These are phyloP conservation scores for Diospyros kaki DNA, from an alignment of 148 eudicot genomes.

Conservation along the genomic window DNA sequence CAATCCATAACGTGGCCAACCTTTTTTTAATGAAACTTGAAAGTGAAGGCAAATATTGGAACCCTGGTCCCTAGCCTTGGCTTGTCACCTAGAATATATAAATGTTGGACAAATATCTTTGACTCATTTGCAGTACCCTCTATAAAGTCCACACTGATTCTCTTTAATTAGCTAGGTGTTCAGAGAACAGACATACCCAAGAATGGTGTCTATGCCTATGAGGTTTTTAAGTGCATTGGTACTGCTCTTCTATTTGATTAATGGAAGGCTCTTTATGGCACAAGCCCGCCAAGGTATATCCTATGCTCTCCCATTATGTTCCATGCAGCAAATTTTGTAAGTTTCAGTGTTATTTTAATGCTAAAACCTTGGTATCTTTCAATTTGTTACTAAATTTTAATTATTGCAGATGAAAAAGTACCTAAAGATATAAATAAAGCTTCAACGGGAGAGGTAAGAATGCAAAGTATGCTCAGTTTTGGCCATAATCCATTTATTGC, in stretches of 20 bases:
- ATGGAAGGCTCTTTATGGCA: slow-evolving; percentile 2
- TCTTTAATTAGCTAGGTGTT: slow-evolving; percentile 2
- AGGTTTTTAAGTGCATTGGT: background rate
- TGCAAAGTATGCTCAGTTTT: background rate
- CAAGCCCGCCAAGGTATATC: slow-evolving; percentile 13
- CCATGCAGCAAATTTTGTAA: background rate
- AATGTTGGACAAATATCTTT: slow-evolving; percentile 18
- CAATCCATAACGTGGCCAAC: slow-evolving; percentile 7
- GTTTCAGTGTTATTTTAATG: too few relatives aligned
- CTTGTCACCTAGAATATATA: slow-evolving; percentile 12
- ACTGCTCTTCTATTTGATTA: background rate
- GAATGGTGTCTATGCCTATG: background rate
- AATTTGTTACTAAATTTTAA: too few relatives aligned
- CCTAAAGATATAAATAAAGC: background rate
- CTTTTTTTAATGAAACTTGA: background rate
- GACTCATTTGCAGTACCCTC: slow-evolving; percentile 7
- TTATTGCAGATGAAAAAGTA: slow-evolving; percentile 3
- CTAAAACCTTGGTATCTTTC: too few relatives aligned
- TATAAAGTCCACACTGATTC: background rate
- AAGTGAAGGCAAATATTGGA: background rate
- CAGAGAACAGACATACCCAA: slow-evolving; percentile 8
- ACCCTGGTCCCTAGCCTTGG: slow-evolving; percentile 23
- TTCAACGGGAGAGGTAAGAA: slow-evolving; percentile 7
- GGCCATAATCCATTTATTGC: background rate
- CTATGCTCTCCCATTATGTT: background rate